Base-by-base conservation (phyloP, 1,139 yeast genomes). In the Scheffersomyces quercinus region DNA sequence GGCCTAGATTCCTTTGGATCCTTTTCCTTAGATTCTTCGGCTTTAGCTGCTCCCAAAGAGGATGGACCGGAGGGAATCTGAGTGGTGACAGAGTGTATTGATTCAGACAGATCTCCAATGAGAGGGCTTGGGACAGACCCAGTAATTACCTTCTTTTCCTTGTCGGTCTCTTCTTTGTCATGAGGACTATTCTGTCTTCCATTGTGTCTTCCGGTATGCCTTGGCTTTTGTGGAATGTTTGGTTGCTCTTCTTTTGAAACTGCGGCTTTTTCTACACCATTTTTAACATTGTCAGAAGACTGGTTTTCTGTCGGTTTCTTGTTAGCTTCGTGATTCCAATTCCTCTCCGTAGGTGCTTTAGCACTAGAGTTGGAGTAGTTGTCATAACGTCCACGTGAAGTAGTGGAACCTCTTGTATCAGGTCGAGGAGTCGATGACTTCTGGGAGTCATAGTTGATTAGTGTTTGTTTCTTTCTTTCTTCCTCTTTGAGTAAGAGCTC, bases 321-420 rank as follows among this genome's bases (percentile, higher is more conserved):
- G 7, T 16, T 32, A 28, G 31, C 28, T 29, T 39, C 40, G 11
- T 37, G 36, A 15, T 29, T 15, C 34, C 34, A 35, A 11, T 38
- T 24, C 9, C 28, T 28, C 13, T 32, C 43, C 39, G 38, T 39
- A 28, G 47, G 33, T 8, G 44, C 3, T 20, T 20, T 37, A 24
- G 45, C 47, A 10, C 55, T 61, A 49, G 56, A 59, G 32, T 57
- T 62, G 4, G 73, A 62, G 46, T 72, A 72, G 45, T 62, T 60
- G 11, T 52, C 56, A 38, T 51, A 53, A 7, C 54, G 37, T 12
- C 58, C 55, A 38, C 51, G 51, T 4, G 59, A 42, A n/a, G 54
- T 44, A 6, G 51, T 52, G 10, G 48, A 37, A 9, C 50, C 54
- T 39, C 72, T 55, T 5, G 54, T 46, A 24, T 56, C 57, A 8